Base-by-base conservation (phyloP, 495 filamentous ascomycete genomes). In the Aspergillus coremiiformis region DNA sequence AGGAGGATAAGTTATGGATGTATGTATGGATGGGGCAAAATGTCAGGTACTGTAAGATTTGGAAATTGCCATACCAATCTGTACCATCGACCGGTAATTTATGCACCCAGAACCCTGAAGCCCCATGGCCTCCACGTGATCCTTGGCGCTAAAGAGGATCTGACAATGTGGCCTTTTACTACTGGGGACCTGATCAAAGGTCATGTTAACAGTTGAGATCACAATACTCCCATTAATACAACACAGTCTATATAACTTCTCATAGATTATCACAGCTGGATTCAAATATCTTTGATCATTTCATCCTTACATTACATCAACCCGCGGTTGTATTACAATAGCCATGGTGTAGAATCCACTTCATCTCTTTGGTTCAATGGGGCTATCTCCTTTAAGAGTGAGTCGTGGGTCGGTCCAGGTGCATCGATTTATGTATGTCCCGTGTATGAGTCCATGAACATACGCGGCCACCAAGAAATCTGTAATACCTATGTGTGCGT, bases 81-180 rank as follows among this genome's bases (percentile, higher is more conserved):
- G 37, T 21, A 41, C 30, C 30, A 50, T 39, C 11, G 24, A 27
- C 50, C 46, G 51, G 55, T 54, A 58, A 51, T 51, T 43, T 50
- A 53, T 37, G 47, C 27, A 41, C 52, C 56, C 44, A 54, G 56
- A 58, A 52, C 52, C 52, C 52, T 41, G 52, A 49, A 44, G 44
- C 14, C 29, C 48, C 45, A 26, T 3, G 43, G 32, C 42, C 33
- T 44, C 47, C 56, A 59, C 56, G 56, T 59, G 56, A 59, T 27
- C 56, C 39, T 37, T 15, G 39, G 37, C 30, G n/a, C 35, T 49
- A 47, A 39, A 41, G 33, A 29, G 23, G 48, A 52, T 54, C 44
- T 46, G 56, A 55, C 56, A 30, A 59, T 44, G 56, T 59, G 56
- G 56, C 56, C 56, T 59, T 53, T 55, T 45, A 29, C n/a, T n/a